Evolutionary conservation across 2,329 filamentous ascomycete species (phyloP).

Genomic region (Fusarium xylarioides): DNA sequence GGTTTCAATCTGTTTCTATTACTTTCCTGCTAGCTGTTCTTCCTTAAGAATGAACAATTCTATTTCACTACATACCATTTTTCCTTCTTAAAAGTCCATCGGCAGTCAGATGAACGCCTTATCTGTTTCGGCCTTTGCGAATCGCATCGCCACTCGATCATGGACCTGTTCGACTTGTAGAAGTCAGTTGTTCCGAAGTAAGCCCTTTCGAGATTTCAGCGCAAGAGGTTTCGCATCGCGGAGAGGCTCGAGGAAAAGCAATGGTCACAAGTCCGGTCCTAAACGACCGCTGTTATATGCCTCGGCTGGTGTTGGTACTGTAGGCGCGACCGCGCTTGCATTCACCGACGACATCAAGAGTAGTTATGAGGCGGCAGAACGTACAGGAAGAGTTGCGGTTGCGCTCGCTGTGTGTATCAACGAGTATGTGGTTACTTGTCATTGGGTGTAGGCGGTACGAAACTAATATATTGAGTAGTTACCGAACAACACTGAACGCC

Average conservation of each 20-base stretch:
- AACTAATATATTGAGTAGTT: constrained; percentile 62
- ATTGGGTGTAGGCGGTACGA: background rate
- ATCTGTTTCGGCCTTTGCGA: constrained; percentile 50
- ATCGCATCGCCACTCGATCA: constrained; percentile 50
- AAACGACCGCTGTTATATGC: constrained; percentile 56
- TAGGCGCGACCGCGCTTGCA: constrained; percentile 59
- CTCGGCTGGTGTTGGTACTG: constrained; percentile 60
- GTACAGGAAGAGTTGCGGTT: constrained; percentile 80
- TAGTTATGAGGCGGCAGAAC: constrained; percentile 76
- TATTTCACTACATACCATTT: constrained; percentile 4
- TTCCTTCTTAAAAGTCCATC: constrained; percentile 22
- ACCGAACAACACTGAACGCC: constrained; percentile 82
- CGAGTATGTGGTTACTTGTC: constrained; percentile 67
- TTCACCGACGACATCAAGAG: constrained; percentile 78
- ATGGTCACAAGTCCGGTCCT: constrained; percentile 37
- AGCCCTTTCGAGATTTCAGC: constrained; percentile 39
- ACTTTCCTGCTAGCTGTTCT: background rate
- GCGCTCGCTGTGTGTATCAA: constrained; percentile 85
- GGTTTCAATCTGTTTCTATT: constrained; percentile 2
- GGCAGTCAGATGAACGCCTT: constrained; percentile 54
- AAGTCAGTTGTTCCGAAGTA: constrained; percentile 50
- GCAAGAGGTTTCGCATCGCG: constrained; percentile 46
- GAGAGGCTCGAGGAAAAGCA: constrained; percentile 35
- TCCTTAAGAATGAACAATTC: constrained; percentile 38
- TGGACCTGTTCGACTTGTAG: constrained; percentile 60